Percentiles rank a stretch among this genome's conserved stretches.
Conservation (phyloP, 2,329 filamentous ascomycete genomes). For the Kalaharituber pfeilii region DNA sequence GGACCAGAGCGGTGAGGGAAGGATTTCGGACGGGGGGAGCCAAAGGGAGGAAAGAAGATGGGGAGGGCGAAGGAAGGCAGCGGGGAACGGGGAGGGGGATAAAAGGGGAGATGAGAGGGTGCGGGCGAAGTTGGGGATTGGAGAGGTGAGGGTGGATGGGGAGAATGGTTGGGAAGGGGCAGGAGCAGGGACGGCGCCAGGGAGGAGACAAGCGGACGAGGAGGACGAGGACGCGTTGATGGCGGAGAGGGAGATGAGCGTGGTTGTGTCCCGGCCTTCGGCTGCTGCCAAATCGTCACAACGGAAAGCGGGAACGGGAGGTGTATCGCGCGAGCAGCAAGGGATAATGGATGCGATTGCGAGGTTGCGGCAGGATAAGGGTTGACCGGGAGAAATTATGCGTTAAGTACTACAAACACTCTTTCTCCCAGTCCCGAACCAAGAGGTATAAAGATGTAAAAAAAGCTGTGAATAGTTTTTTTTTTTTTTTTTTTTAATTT, state of each 20-base stretch:
- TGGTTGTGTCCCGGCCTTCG: no score
- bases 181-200: conserved; percentile 14
- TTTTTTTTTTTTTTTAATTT: no score
- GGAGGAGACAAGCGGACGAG: conserved; percentile 3
- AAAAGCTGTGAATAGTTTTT: no score
- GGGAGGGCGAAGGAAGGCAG: conserved; percentile 10
- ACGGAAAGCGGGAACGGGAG: conserved; percentile 25
- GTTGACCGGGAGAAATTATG: no score
- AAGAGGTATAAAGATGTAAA: no score
- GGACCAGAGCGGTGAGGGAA: conserved; percentile 66
- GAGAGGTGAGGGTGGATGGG: conserved; percentile 25
- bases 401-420: no score
- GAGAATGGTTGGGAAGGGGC: conserved; percentile 20
- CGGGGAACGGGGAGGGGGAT: neutral
- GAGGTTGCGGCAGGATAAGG: conserved; percentile 39
- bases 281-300: conserved; percentile 30
- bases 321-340: conserved; percentile 31
- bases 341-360: conserved; percentile 46
- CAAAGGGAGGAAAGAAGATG: conserved; percentile 20
- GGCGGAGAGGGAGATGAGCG: conserved; percentile 21
- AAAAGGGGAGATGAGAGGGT: conserved; percentile 29
- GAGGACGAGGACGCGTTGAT: conserved; percentile 33
- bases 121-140: conserved; percentile 22
- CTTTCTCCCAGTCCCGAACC: no score
- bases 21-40: conserved; percentile 46